Evolutionary conservation across 2,329 filamentous ascomycete genomes (phyloP), one percentile per base, ranked within the genome.

Genomic region (Coniochaeta ligniaria): DNA sequence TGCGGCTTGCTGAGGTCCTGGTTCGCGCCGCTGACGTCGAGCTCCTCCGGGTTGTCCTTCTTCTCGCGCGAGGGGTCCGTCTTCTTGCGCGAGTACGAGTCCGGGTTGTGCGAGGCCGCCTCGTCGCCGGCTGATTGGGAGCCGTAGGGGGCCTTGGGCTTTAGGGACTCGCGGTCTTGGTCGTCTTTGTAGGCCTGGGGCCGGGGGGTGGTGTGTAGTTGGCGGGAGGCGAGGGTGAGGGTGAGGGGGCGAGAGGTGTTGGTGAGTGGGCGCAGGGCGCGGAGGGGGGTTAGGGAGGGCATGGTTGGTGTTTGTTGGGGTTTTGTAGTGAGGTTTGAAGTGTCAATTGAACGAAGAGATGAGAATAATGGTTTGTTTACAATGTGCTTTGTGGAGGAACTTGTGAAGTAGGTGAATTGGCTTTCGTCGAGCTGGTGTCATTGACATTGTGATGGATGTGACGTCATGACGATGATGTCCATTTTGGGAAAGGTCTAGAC

Each of bases 21-120:
- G 67, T 82, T 76, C 43, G 81, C 77, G 12, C 78, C 76, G 67
- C 76, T 79, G 14, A 70, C 68, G 6, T 79, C 69, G 17, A 83
- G 69, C 38, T 76, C 65, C 65, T 71, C 72, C 55, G 70, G 66
- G 63, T 66, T 65, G 62, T 66, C 57, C 6, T 74, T 64, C 66
- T 76, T 82, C 73, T 85, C 83, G 24, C 74, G 69, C 69, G 92
- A 87, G 0, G 91, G 91, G 22, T 80, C 76, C 28, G 89, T 93
- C 71, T 83, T 84, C 60, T 79, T 74, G 0, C 86, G 84, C 70
- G 91, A 81, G 73, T 90, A 96, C 1, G 92, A 88, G 0, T 86
- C 81, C 47, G 86, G 79, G 3, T 77, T 71, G 33, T 80, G 76
- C 0, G 81, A 79, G 0, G 86, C 81, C 50, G 83, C 79, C 54